A percentile compares a stretch with the other conserved stretches of the same genome.
phyloP scores from a whole-genome alignment of 805 yeast genomes.

The Ogataea siamensis region DNA sequence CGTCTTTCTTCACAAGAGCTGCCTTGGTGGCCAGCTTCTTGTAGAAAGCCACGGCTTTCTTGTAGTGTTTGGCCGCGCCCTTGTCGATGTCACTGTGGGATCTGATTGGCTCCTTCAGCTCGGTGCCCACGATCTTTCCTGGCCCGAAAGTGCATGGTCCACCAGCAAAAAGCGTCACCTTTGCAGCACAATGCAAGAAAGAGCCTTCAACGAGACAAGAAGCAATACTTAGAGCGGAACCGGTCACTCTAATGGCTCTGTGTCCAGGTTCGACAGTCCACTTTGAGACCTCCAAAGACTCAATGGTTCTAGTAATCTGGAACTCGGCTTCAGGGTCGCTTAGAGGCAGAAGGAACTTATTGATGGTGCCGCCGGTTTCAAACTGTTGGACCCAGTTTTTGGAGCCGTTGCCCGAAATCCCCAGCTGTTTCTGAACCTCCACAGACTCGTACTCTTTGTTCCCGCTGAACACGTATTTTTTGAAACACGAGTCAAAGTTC shows the following conservation, averaged over 20 bases:
- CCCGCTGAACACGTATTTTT: slow-evolving; percentile 84
- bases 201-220: slow-evolving; percentile 77
- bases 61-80: slow-evolving; percentile 82
- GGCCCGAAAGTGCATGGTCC: slow-evolving; percentile 96
- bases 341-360: slow-evolving; percentile 36
- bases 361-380: slow-evolving; percentile 41
- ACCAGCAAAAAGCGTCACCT: slow-evolving; percentile 85
- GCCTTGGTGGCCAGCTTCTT: slow-evolving; percentile 71
- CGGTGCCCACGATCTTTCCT: slow-evolving; percentile 88
- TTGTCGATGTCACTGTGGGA: slow-evolving; percentile 96
- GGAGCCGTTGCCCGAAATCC: slow-evolving; percentile 36
- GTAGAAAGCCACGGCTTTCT: slow-evolving; percentile 81
- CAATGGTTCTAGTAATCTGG: slow-evolving; percentile 75
- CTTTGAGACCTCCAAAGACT: slow-evolving; percentile 54
- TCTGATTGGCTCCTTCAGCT: slow-evolving; percentile 92
- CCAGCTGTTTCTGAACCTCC: slow-evolving; percentile 37
- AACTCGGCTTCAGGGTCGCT: slow-evolving; percentile 59
- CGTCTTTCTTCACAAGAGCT: slow-evolving; percentile 43
- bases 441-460: slow-evolving; percentile 66
- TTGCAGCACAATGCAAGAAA: slow-evolving; percentile 81
- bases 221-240: slow-evolving; percentile 87
- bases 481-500: slow-evolving; percentile 57
- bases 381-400: slow-evolving; percentile 41
- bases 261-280: slow-evolving; percentile 87
- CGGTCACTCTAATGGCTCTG: slow-evolving; percentile 89